Percentiles rank a stretch among this genome's conserved stretches.
These are phyloP conservation scores for Epichloe sp. DNA, from an alignment of 2,329 filamentous ascomycete genomes.

Conservation along the genomic window DNA sequence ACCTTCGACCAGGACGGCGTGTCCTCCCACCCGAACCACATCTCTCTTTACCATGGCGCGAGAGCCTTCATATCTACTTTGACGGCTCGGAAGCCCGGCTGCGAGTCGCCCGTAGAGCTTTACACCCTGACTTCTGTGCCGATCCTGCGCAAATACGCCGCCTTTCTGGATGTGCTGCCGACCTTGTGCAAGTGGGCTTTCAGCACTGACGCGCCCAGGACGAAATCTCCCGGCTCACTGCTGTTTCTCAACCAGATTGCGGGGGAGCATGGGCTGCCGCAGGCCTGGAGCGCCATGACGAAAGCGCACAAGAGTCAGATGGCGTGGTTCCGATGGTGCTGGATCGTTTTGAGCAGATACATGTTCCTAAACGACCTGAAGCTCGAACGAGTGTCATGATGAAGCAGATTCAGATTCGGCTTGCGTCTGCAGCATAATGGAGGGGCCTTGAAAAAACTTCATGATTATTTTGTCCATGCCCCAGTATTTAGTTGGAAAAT, in stretches of 20 bases:
- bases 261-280: constrained; percentile 34
- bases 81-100: constrained; percentile 49
- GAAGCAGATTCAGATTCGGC: background rate
- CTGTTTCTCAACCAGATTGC: constrained; percentile 62
- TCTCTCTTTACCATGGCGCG: constrained; percentile 74
- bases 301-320: constrained; percentile 88
- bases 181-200: constrained; percentile 44
- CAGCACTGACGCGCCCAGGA: constrained; percentile 31
- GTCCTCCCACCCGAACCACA: constrained; percentile 86
- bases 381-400: constrained; percentile 27
- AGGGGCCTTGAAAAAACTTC: no score
- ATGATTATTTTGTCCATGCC: no score
- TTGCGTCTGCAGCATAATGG: no score
- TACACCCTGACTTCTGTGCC: constrained; percentile 71
- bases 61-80: constrained; percentile 56
- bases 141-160: constrained; percentile 68
- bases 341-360: constrained; percentile 82
- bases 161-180: constrained; percentile 59
- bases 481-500: no score
- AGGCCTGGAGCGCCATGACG: constrained; percentile 78
- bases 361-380: constrained; percentile 89
- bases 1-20: constrained; percentile 81
- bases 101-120: constrained; percentile 61
- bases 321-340: constrained; percentile 96
- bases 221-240: constrained; percentile 27